A percentile compares a stretch with the other conserved stretches of the same genome.
Conservation (phyloP, 2,329 filamentous ascomycete genomes). For the Ophiosphaerella herpotricha region DNA sequence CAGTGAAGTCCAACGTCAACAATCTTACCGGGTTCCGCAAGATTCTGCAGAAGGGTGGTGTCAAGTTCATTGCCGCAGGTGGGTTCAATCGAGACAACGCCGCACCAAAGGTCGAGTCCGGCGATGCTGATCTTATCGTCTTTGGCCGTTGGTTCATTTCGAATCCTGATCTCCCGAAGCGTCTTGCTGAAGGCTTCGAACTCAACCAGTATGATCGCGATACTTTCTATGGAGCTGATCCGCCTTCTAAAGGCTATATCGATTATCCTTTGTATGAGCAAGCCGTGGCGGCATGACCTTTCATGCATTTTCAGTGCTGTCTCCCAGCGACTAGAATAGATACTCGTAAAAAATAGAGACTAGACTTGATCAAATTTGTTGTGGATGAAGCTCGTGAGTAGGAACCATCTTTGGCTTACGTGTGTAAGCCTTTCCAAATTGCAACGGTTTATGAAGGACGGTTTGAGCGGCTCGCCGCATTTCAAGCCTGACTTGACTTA, state of each 20-base stretch:
- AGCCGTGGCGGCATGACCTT: constrained; percentile 15
- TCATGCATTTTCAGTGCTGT: constrained; percentile 13
- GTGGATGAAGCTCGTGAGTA: no score
- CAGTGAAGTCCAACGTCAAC: constrained; percentile 29
- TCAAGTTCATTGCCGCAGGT: constrained; percentile 62
- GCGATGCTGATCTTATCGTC: constrained; percentile 45
- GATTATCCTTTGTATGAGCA: constrained; percentile 47
- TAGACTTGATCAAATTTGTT: not conserved
- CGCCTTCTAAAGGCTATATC: constrained; percentile 45
- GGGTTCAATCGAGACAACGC: constrained; percentile 59
- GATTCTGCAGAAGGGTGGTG: constrained; percentile 54
- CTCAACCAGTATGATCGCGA: constrained; percentile 49
- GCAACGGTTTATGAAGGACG: no score
- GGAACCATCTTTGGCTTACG: no score
- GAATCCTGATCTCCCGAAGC: constrained; percentile 53
- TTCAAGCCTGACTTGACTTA: no score
- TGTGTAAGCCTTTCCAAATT: no score
- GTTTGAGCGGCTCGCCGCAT: no score
- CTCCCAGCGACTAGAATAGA: constrained; percentile 2
- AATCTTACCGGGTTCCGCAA: constrained; percentile 46
- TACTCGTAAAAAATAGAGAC: not conserved
- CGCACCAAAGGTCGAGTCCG: constrained; percentile 55
- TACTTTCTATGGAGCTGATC: constrained; percentile 51
- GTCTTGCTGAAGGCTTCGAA: constrained; percentile 46
- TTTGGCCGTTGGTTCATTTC: constrained; percentile 54